phyloP scores from a whole-genome alignment of 768 basidiomycete species.

The Russula ochroleuca region DNA sequence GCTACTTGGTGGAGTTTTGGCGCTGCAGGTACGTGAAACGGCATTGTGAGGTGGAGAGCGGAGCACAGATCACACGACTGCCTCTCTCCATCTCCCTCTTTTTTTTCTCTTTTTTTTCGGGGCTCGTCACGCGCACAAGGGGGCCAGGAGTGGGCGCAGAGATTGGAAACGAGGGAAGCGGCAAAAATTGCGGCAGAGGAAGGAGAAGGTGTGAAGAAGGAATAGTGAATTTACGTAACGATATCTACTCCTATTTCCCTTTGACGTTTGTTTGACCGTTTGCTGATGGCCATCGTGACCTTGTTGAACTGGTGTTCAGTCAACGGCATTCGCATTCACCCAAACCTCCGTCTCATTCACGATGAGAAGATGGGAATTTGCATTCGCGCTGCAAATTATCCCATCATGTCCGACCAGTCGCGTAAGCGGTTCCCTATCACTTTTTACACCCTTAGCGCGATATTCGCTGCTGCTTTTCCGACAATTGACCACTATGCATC shows the following conservation, averaged over 20 bases:
- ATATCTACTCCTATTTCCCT: slow-evolving; percentile 13
- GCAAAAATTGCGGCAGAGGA: slow-evolving; percentile 26
- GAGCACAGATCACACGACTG: slow-evolving; percentile 4
- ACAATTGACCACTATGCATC: slow-evolving; percentile 1
- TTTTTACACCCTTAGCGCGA: slow-evolving; percentile 15
- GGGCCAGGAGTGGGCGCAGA: slow-evolving; percentile 63
- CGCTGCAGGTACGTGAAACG: slow-evolving; percentile 58
- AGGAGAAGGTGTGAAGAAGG: slow-evolving; percentile 22
- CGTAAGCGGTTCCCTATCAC: slow-evolving; percentile 17
- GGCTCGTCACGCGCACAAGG: slow-evolving; percentile 43
- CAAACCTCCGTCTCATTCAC: slow-evolving; percentile 25
- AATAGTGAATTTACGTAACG: slow-evolving; percentile 20
- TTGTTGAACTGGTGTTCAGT: slow-evolving; percentile 29
- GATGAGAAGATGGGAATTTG: slow-evolving; percentile 16
- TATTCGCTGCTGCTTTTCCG: slow-evolving; percentile 5
- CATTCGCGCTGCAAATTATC: slow-evolving; percentile 11
- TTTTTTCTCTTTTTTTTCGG: not conserved
- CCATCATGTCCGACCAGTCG: slow-evolving; percentile 17
- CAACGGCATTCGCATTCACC: slow-evolving; percentile 28
- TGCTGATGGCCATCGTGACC: slow-evolving; percentile 7
- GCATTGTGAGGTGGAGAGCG: not conserved
- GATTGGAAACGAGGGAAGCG: slow-evolving; percentile 24
- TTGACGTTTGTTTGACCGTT: slow-evolving; percentile 4
- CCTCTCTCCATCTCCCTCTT: not conserved
- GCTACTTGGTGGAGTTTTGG: slow-evolving; percentile 58